phyloP scores from a whole-genome alignment of 306 rosid genomes.

The Alnus rubra region DNA sequence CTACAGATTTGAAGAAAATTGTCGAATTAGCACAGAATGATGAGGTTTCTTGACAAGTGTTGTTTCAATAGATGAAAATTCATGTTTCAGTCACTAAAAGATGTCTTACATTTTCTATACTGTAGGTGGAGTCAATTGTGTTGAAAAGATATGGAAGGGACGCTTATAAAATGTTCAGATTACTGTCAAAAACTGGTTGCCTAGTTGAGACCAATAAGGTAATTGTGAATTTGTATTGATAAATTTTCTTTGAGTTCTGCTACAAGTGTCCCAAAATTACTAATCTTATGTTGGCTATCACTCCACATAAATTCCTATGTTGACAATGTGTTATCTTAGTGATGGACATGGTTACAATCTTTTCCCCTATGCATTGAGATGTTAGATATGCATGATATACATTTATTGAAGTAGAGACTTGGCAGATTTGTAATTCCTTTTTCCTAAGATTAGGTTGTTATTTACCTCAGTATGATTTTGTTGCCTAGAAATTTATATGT shows the following conservation, averaged over 20 bases:
- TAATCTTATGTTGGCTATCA: neutral
- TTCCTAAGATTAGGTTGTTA: neutral
- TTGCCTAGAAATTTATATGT: neutral
- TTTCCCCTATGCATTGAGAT: neutral
- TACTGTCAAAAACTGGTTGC: constrained; percentile 54
- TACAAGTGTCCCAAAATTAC: neutral
- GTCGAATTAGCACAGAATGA: constrained; percentile 67
- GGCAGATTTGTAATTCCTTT: neutral
- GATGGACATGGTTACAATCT: neutral
- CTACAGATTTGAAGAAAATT: constrained; percentile 71
- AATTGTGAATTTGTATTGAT: constrained; percentile 7
- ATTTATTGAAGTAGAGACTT: neutral
- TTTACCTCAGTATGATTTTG: neutral
- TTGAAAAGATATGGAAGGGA: constrained; percentile 76
- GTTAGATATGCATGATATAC: neutral
- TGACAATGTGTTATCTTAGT: neutral
- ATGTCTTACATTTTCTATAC: constrained; percentile 26
- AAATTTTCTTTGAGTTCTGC: neutral
- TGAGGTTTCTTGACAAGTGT: constrained; percentile 54
- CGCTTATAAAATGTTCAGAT: constrained; percentile 82
- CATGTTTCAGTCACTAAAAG: constrained; percentile 18
- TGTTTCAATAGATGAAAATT: constrained; percentile 1
- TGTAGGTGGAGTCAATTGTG: constrained; percentile 86
- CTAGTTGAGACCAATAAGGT: constrained; percentile 79
- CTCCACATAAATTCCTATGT: neutral